Percentiles rank a stretch among this genome's conserved stretches.
These are phyloP conservation scores for Calycina herbarum DNA, from an alignment of 2,329 filamentous ascomycete genomes.

Conservation along the genomic window DNA sequence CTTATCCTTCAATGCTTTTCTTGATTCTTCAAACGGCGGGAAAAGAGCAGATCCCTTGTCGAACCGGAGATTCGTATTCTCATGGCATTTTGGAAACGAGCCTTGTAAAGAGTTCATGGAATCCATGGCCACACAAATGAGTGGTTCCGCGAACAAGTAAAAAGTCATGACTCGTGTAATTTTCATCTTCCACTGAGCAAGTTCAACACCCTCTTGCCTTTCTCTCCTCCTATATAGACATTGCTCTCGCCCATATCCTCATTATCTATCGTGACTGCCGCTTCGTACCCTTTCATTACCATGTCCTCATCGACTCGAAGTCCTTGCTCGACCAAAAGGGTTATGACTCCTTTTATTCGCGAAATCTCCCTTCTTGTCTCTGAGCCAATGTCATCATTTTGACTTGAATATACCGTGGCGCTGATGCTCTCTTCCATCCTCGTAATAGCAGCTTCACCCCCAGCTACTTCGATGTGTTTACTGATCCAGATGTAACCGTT, in stretches of 20 bases:
- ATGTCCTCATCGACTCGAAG: constrained; percentile 87
- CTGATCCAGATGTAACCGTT: constrained; percentile 97
- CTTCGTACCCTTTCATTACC: constrained; percentile 78
- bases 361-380: constrained; percentile 86
- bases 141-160: not conserved
- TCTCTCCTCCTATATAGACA: constrained; percentile 56
- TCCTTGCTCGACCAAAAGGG: constrained; percentile 78
- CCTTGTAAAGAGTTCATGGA: not conserved
- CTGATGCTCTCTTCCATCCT: constrained; percentile 85
- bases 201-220: constrained; percentile 36
- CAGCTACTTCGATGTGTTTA: constrained; percentile 71
- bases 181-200: constrained; percentile 29
- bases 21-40: not conserved
- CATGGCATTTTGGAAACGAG: not conserved
- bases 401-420: constrained; percentile 86
- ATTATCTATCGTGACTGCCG: constrained; percentile 71
- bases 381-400: constrained; percentile 81
- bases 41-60: not conserved
- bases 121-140: not conserved
- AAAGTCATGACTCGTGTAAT: constrained; percentile 16
- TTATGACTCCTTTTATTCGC: constrained; percentile 76
- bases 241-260: constrained; percentile 57
- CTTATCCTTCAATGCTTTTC: not conserved
- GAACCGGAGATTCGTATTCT: not conserved
- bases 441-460: constrained; percentile 60